Evolutionary conservation across 257 asterid species (phyloP), one percentile per base, ranked within the genome.

Genomic region (Leptodermis oblonga): DNA sequence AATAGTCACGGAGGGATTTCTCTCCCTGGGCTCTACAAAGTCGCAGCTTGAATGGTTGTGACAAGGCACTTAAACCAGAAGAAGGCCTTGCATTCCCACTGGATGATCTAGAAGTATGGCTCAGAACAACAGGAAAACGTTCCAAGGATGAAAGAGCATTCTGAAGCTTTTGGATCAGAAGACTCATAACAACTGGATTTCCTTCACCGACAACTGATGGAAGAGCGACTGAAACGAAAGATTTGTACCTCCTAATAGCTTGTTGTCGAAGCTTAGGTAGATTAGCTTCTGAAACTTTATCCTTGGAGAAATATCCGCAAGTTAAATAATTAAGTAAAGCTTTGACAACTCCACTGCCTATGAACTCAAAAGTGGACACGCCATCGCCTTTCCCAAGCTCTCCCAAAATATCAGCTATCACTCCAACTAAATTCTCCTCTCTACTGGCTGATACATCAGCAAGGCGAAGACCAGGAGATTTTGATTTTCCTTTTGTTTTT

Each of bases 11-110:
- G 4, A 95, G 96, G 75, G 96, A 86, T 81, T 89, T 92, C 68
- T 95, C 99, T 76, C 96, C 99, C 53, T 82, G 85, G 43, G 95
- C 96, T 79, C 99, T 83, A 70, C 99, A 95, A 69, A 95, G 99
- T 65, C 99, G 96, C 73, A 95, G 82, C 87, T 95, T 95, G 58
- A 92, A 84, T 56, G 98, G 98, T 73, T 89, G 97, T 22, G 98
- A 81, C 59, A 95, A 85, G 70, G 92, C 96, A 82, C 90, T 82
- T 69, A 89, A 80, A 74, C 99, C 98, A 78, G 98, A 95, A 75
- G 97, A 87, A 75, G 91, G 97, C 34, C 96, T 93, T 22, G 97
- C 76, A 83, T 74, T 88, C 46, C 95, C 88, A 59, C 86, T 81
- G 68, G 95, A 85, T 23, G 98, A 82, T 74, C 95, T 85, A 53